A percentile compares a stretch with the other conserved stretches of the same genome.
Conservation (phyloP, 257 asterid genomes). For the Ligustrum vulgare region DNA sequence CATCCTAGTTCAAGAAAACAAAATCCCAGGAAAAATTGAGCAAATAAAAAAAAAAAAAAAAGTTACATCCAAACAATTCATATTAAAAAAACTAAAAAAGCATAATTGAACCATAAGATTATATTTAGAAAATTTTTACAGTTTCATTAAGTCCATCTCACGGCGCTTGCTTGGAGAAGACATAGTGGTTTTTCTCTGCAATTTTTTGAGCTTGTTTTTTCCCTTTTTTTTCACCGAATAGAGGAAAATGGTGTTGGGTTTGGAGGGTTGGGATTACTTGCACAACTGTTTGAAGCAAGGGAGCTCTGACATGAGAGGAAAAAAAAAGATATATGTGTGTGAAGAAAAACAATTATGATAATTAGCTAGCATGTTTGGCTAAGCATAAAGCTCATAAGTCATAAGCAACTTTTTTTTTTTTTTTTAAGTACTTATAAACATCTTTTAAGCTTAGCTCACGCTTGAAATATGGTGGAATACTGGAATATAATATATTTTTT, state of each 20-base stretch:
- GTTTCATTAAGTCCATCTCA: slow-evolving; percentile 96
- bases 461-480: too few species aligned
- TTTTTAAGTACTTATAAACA: neutral
- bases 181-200: slow-evolving; percentile 43
- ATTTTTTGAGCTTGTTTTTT: neutral
- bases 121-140: slow-evolving; percentile 49
- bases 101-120: neutral
- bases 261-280: slow-evolving; percentile 26
- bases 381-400: neutral
- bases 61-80: slow-evolving; percentile 9
- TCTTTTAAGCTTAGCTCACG: neutral
- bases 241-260: slow-evolving; percentile 6
- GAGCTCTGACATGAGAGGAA: neutral
- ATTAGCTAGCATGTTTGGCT: neutral
- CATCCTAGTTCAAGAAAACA: slow-evolving; percentile 61
- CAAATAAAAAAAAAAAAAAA: too few species aligned
- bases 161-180: slow-evolving; percentile 99
- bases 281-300: slow-evolving; percentile 19
- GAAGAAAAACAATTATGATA: neutral
- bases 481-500: too few species aligned
- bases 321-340: neutral
- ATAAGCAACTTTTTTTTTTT: neutral
- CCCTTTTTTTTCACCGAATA: slow-evolving; percentile 2
- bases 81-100: neutral
- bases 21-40: neutral